Percentiles rank a stretch among this genome's conserved stretches.
phyloP scores from a whole-genome alignment of 2,329 filamentous ascomycete genomes.

The Hypoxylon sp. region DNA sequence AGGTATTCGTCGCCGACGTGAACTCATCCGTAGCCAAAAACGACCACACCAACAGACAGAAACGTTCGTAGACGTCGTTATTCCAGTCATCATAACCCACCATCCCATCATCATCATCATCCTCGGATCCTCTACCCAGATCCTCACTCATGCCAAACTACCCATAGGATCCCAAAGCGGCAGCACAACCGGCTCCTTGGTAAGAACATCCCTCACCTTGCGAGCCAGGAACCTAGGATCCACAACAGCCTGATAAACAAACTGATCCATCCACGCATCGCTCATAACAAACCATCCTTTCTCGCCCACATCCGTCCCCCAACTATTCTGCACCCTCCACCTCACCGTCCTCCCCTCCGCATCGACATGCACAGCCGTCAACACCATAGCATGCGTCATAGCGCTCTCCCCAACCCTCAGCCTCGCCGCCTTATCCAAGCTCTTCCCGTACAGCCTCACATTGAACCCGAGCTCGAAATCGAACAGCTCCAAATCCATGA shows the following conservation, averaged over 20 bases:
- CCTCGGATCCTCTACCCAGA: constrained; percentile 21
- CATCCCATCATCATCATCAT: background rate
- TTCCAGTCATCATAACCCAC: constrained; percentile 13
- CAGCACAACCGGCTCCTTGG: constrained; percentile 78
- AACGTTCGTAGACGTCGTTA: constrained; percentile 16
- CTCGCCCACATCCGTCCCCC: constrained; percentile 78
- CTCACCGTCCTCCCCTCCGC: constrained; percentile 75
- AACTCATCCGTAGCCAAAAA: background rate
- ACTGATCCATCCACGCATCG: constrained; percentile 84
- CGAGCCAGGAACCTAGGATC: constrained; percentile 77
- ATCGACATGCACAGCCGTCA: constrained; percentile 87
- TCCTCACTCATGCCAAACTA: constrained; percentile 69
- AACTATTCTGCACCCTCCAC: constrained; percentile 91
- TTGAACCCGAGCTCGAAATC: constrained; percentile 91
- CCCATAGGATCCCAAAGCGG: constrained; percentile 89
- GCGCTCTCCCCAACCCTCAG: constrained; percentile 80
- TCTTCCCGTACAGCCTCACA: constrained; percentile 70
- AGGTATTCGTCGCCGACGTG: background rate
- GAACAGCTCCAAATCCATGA: constrained; percentile 84
- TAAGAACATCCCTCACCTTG: constrained; percentile 78
- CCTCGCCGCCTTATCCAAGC: constrained; percentile 82
- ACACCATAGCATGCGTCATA: constrained; percentile 95
- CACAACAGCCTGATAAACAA: constrained; percentile 88
- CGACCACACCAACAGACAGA: constrained; percentile 13
- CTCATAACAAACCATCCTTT: constrained; percentile 93